Percentiles rank a stretch among this genome's conserved stretches.
phyloP scores from a whole-genome alignment of 345 rosid genomes.

The Cardamine chenopodiifolia region DNA sequence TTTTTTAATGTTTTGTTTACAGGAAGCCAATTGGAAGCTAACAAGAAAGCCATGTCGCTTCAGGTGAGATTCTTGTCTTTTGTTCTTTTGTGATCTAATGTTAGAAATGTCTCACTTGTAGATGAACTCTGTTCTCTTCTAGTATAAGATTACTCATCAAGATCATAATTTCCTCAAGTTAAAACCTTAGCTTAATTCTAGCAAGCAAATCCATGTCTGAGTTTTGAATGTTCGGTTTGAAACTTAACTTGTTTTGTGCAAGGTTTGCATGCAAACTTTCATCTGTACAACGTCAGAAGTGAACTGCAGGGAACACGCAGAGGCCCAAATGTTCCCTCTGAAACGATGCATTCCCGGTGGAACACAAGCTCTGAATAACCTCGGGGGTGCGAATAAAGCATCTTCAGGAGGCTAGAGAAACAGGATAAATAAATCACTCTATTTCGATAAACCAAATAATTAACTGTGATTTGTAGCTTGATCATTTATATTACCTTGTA shows the following conservation, averaged over 20 bases:
- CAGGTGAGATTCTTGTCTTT: constrained; percentile 52
- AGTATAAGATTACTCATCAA: no score
- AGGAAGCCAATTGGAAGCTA: constrained; percentile 88
- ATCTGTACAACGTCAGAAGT: constrained; percentile 74
- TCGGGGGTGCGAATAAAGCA: constrained; percentile 91
- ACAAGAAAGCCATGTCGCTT: constrained; percentile 94
- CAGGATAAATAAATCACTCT: constrained; percentile 2
- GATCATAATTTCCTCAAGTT: no score
- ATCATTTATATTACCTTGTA: constrained; percentile 59
- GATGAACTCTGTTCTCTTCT: no score
- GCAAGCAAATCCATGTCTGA: neutral
- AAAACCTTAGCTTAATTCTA: neutral
- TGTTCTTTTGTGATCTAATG: neutral
- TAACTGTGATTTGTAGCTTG: neutral
- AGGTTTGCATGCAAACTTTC: constrained; percentile 85
- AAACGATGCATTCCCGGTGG: constrained; percentile 99
- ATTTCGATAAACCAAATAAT: neutral
- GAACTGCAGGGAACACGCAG: constrained; percentile 73
- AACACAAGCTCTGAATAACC: constrained; percentile 93
- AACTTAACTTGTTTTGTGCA: constrained; percentile 44
- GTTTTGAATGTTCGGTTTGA: neutral
- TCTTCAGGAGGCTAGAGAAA: constrained; percentile 78
- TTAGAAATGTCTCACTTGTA: neutral
- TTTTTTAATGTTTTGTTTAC: constrained; percentile 2
- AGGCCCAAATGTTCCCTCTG: constrained; percentile 94